Evolutionary conservation across 2,329 filamentous ascomycete genomes (phyloP).

Genomic region (Phialophora tarda): DNA sequence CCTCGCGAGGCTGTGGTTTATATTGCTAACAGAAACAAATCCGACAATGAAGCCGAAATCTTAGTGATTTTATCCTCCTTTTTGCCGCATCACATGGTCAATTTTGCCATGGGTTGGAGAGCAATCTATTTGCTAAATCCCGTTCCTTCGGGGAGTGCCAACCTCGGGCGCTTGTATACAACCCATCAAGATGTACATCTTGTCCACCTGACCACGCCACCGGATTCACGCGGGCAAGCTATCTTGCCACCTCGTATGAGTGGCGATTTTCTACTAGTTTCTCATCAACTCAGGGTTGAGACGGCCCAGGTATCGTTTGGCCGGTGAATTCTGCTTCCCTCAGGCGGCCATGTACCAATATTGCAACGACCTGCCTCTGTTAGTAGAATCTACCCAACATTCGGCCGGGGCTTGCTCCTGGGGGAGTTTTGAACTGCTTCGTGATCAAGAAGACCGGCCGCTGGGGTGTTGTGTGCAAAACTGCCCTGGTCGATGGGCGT

Average conservation of each 20-base stretch:
- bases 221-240: neutral
- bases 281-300: neutral
- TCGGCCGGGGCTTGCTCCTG: neutral
- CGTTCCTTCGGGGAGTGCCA: neutral
- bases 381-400: neutral
- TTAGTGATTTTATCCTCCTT: slow-evolving; percentile 2
- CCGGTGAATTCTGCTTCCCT: neutral
- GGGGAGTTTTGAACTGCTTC: neutral
- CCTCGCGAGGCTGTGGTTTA: slow-evolving; percentile 29
- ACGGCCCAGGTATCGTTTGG: neutral
- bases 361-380: neutral
- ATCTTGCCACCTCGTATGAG: neutral
- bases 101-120: neutral
- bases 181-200: neutral
- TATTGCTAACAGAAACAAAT: slow-evolving; percentile 35
- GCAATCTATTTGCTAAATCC: slow-evolving; percentile 6
- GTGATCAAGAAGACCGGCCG: neutral
- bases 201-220: neutral
- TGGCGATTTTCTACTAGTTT: neutral
- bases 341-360: neutral
- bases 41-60: neutral
- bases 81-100: slow-evolving; percentile 13
- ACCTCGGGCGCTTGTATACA: neutral
- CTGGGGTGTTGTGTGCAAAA: neutral
- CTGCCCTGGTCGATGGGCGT: neutral